These are phyloP conservation scores for Xylariaceae sp. DNA, from an alignment of 2,329 filamentous ascomycete genomes.

Conservation along the genomic window DNA sequence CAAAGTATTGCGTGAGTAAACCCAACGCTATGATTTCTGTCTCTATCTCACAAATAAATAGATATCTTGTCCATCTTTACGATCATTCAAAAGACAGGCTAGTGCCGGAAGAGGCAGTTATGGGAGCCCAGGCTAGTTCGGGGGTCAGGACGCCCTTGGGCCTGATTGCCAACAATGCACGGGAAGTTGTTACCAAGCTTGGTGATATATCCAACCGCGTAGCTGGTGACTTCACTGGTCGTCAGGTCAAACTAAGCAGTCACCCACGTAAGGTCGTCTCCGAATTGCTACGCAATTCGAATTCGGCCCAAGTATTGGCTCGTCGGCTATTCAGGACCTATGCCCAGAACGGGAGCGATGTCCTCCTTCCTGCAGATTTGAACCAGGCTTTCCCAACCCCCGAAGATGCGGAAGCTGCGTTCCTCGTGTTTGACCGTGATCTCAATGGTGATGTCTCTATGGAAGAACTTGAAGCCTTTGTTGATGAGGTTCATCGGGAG, in stretches of 20 bases:
- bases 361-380: constrained; percentile 79
- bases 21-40: constrained; percentile 64
- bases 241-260: constrained; percentile 67
- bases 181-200: constrained; percentile 77
- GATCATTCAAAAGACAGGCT: constrained; percentile 80
- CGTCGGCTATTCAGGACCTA: constrained; percentile 89
- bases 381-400: constrained; percentile 78
- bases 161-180: constrained; percentile 76
- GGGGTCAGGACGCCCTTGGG: constrained; percentile 78
- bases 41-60: constrained; percentile 54
- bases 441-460: constrained; percentile 96
- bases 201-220: constrained; percentile 80
- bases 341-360: constrained; percentile 75
- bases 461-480: constrained; percentile 91
- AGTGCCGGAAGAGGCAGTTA: constrained; percentile 58
- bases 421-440: constrained; percentile 93
- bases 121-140: constrained; percentile 55
- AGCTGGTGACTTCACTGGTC: constrained; percentile 90
- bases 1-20: constrained; percentile 70
- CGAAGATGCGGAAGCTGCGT: constrained; percentile 88
- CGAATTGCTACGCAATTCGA: constrained; percentile 74
- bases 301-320: constrained; percentile 81
- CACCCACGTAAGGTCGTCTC: constrained; percentile 87
- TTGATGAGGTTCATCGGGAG: constrained; percentile 92
- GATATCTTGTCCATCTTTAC: constrained; percentile 59